phyloP scores from a whole-genome alignment of 2,329 filamentous ascomycete genomes.

The Venturia nashicola region DNA sequence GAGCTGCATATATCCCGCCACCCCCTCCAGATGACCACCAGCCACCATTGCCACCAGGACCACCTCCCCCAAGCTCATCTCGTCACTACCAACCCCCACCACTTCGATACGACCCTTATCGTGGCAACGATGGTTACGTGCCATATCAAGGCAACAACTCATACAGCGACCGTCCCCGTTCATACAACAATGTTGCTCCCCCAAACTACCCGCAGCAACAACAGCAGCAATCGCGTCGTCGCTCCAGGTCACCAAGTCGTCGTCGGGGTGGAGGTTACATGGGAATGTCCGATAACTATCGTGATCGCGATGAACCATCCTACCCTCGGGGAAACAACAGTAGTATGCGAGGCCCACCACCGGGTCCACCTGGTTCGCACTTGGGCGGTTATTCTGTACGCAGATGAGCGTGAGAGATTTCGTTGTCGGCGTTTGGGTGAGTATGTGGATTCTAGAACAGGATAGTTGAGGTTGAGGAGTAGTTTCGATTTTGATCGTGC shows the following conservation, averaged over 20 bases:
- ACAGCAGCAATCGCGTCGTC: background rate
- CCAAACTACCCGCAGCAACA: background rate
- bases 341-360: background rate
- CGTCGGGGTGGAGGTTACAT: background rate
- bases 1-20: background rate
- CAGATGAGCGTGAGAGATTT: background rate
- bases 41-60: background rate
- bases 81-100: background rate
- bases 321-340: background rate
- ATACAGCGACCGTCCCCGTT: background rate
- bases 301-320: conserved; percentile 3
- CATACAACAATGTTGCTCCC: background rate
- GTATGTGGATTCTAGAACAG: background rate
- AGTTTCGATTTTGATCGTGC: background rate
- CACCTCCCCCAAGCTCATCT: background rate
- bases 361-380: background rate
- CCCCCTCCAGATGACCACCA: background rate
- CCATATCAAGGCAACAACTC: background rate
- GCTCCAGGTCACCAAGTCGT: background rate
- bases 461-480: background rate
- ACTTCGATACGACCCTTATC: background rate
- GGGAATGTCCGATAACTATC: background rate
- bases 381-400: background rate
- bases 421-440: background rate
- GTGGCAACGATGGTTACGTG: background rate